A percentile compares a stretch with the other conserved stretches of the same genome.
These are phyloP conservation scores for Mycena vitilis DNA, from an alignment of 768 basidiomycete species.

Conservation along the genomic window DNA sequence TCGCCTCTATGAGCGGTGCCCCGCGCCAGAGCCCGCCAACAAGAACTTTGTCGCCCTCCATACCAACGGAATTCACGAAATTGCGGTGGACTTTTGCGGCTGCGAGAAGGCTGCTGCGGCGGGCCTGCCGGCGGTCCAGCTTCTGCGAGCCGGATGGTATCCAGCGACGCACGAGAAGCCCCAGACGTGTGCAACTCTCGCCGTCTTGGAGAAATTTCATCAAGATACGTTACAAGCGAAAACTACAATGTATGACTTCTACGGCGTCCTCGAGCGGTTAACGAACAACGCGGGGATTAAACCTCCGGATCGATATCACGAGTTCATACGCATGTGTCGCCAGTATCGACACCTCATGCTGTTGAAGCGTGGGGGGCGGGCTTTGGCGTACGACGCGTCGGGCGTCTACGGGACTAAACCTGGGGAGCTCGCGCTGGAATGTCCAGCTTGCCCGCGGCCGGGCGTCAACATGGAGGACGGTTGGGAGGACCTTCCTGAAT, in stretches of 20 bases:
- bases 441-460: no score
- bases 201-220: slow-evolving; percentile 6
- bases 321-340: slow-evolving; percentile 25
- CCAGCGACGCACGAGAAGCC: neutral
- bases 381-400: no score
- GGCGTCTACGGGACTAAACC: no score
- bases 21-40: slow-evolving; percentile 1
- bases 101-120: neutral
- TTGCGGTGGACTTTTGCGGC: slow-evolving; percentile 4
- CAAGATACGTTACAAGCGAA: slow-evolving; percentile 13
- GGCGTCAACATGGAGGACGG: no score
- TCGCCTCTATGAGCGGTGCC: neutral
- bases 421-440: no score
- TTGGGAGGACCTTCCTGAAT: no score
- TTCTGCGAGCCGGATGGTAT: slow-evolving; percentile 2
- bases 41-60: neutral
- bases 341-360: slow-evolving; percentile 42
- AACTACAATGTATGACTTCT: slow-evolving; percentile 20
- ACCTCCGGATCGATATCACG: slow-evolving; percentile 24
- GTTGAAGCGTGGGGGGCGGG: no score
- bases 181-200: slow-evolving; percentile 4
- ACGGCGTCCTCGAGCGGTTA: slow-evolving; percentile 2
- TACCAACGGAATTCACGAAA: neutral
- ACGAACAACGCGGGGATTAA: neutral
- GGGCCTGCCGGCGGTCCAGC: neutral